phyloP scores from a whole-genome alignment of 108 stramenopile genomes.

The Schizochytrium sp. region DNA sequence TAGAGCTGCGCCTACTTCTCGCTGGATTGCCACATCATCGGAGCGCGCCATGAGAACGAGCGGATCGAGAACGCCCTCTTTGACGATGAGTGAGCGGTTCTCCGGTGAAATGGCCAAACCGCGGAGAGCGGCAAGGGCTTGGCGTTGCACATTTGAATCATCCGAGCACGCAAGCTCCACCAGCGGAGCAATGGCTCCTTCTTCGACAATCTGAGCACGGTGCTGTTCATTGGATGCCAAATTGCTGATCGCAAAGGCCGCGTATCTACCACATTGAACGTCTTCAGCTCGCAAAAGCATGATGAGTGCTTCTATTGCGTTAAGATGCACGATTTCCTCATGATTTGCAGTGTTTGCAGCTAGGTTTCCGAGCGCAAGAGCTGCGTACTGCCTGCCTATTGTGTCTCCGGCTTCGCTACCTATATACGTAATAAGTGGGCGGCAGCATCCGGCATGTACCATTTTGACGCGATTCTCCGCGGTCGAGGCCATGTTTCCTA shows the following conservation, averaged over 20 bases:
- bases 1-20: conserved; percentile 62
- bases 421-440: conserved; percentile 39
- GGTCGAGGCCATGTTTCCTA: conserved; percentile 68
- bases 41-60: conserved; percentile 66
- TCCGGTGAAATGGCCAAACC: conserved; percentile 60
- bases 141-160: conserved; percentile 62
- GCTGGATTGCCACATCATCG: conserved; percentile 50
- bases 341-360: conserved; percentile 66
- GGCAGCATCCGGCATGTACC: conserved; percentile 40
- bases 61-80: conserved; percentile 68
- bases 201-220: conserved; percentile 55
- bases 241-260: conserved; percentile 66
- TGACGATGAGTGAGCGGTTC: conserved; percentile 48
- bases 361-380: conserved; percentile 73
- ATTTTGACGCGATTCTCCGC: conserved; percentile 56
- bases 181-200: conserved; percentile 62
- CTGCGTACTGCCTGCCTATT: conserved; percentile 62
- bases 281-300: conserved; percentile 57
- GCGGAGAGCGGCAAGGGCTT: conserved; percentile 62
- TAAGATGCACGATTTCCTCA: conserved; percentile 55
- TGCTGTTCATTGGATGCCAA: conserved; percentile 61
- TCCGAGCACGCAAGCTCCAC: conserved; percentile 68
- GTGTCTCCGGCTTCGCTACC: conserved; percentile 42
- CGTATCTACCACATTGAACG: conserved; percentile 57
- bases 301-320: conserved; percentile 51